phyloP scores from a whole-genome alignment of 2,329 filamentous ascomycete genomes.

The Botrytis galanthina region DNA sequence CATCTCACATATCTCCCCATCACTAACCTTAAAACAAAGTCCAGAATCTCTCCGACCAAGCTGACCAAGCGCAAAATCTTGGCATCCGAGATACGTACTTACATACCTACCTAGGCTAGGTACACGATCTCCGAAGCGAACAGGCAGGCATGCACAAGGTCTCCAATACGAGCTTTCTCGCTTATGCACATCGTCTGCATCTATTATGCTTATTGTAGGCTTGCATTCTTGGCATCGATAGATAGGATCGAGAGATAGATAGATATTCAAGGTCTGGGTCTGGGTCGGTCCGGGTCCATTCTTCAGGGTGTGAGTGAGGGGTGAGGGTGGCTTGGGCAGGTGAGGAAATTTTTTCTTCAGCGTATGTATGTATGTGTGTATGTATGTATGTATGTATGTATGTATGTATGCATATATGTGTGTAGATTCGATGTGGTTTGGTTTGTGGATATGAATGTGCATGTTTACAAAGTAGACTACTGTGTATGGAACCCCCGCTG shows the following conservation, averaged over 20 bases:
- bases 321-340: too few species aligned
- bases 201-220: not conserved
- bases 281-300: not conserved
- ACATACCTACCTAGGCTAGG: too few species aligned
- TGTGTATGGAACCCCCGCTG: not conserved
- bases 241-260: not conserved
- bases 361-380: not conserved
- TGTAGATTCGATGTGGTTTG: too few species aligned
- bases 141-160: not conserved
- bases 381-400: too few species aligned
- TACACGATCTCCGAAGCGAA: not conserved
- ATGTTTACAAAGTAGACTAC: not conserved
- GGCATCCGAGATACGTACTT: not conserved
- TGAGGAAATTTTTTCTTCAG: not conserved
- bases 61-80: not conserved
- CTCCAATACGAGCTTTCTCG: not conserved
- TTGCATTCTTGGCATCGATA: not conserved
- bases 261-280: not conserved
- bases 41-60: not conserved
- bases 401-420: too few species aligned
- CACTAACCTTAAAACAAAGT: not conserved
- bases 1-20: not conserved
- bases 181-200: conserved; percentile 11
- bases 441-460: not conserved
- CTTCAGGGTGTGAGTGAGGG: not conserved